Evolutionary conservation across 2,329 filamentous ascomycete genomes (phyloP), one percentile per base, ranked within the genome.

Genomic region (Curvularia lunata): DNA sequence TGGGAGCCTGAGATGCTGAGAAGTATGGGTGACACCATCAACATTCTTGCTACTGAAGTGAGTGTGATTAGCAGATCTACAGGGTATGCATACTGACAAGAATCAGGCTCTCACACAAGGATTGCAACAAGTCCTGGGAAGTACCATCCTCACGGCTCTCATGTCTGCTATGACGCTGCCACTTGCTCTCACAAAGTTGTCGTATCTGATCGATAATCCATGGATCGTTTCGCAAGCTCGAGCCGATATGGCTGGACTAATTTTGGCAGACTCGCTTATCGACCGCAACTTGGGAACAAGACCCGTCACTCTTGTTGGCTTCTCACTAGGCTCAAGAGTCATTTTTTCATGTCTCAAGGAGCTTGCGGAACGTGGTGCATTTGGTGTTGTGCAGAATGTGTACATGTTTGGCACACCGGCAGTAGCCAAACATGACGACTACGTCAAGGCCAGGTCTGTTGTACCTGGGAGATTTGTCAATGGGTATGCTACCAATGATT

Each of bases 1-100:
- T 99, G 95, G 93, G 95, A 99, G 77, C 96, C 95, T 3, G 95
- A 99, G 74, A 96, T 99, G 93, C 84, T 99, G 73, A 89, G 88
- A 68, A 97, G 92, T 77, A 99, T 97, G 89, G 95, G 95, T 85
- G 91, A 95, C 75, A 99, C 95, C 45, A 98, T 99, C 71, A 97
- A 97, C 70, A 98, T 99, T 78, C 82, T 99, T 63, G 95, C 95
- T 56, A 99, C 95, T 32, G 95, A 99, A 86, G 91, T 94, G 78
- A 78, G 85, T 61, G 27, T 19, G 27, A 28, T 18, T 9, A 37
- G 18, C n/a, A 52, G 37, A 48, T 52, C 48, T 79, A 65, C 78
- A 27, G 16, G 19, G 18, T 23, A 7, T 16, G 16, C 18, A 46
- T 43, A 57, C 57, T 71, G 52, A 73, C 49, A 56, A 27, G 19